A percentile compares a stretch with the other conserved stretches of the same genome.
These are phyloP conservation scores for Xylaria sp. DNA, from an alignment of 2,329 filamentous ascomycete genomes.

Conservation along the genomic window DNA sequence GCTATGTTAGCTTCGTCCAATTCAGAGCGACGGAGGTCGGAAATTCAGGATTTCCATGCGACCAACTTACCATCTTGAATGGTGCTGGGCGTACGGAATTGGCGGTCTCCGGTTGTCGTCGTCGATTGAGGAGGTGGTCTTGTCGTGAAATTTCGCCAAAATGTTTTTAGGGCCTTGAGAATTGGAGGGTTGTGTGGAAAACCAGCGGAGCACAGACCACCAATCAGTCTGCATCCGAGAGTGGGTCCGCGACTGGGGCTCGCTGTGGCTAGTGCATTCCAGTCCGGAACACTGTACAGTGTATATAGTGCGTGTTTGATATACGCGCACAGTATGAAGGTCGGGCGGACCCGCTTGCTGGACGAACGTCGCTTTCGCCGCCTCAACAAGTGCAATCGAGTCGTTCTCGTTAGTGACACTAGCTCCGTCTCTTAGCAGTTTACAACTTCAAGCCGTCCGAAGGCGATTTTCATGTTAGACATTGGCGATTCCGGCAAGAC, in stretches of 20 bases:
- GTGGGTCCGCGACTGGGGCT: background rate
- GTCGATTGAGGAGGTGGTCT: constrained; percentile 23
- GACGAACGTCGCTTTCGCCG: background rate
- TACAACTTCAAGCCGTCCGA: background rate
- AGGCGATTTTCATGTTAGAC: background rate
- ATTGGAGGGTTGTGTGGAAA: constrained; percentile 25
- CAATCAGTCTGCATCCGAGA: background rate
- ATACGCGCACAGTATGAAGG: background rate
- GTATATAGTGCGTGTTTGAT: background rate
- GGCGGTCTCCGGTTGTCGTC: constrained; percentile 26
- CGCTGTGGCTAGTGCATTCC: background rate
- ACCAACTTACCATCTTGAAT: constrained; percentile 46
- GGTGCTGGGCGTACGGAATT: constrained; percentile 26
- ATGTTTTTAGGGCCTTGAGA: constrained; percentile 28
- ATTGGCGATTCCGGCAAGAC: background rate
- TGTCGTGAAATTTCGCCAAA: constrained; percentile 31
- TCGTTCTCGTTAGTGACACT: background rate
- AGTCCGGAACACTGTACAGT: background rate
- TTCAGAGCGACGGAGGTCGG: background rate
- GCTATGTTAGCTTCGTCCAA: constrained; percentile 18
- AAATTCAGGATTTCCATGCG: background rate
- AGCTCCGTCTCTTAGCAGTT: background rate
- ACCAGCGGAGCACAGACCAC: constrained; percentile 15
- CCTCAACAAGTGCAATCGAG: background rate
- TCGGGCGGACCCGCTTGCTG: background rate